Conservation (phyloP, 148 eudicot genomes). For the Rheum nobile region DNA sequence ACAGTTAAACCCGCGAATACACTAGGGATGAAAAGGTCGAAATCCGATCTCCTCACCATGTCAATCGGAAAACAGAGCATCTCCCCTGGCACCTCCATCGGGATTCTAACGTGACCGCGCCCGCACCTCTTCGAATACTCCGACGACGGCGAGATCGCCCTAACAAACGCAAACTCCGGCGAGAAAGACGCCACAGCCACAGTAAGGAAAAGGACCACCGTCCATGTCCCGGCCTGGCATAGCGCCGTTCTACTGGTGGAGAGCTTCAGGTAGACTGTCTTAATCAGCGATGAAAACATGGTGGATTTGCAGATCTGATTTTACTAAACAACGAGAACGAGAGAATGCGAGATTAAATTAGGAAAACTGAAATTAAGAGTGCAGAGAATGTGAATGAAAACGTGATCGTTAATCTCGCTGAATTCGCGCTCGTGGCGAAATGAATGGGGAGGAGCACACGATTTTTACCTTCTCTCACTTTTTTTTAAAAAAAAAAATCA, state of each 20-base stretch:
- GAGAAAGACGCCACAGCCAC: conserved; percentile 19
- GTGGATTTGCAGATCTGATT: not conserved
- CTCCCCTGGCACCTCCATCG: conserved; percentile 28
- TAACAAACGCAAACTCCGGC: conserved; percentile 25
- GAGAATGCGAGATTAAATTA: not conserved
- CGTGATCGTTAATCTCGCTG: not conserved
- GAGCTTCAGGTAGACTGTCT: conserved; percentile 4
- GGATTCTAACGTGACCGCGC: conserved; percentile 16
- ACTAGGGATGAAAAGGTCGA: conserved; percentile 22
- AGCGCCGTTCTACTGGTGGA: not conserved
- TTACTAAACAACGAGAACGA: not conserved
- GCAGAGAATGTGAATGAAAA: not conserved
- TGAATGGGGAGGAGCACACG: not conserved
- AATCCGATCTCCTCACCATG: conserved; percentile 18
- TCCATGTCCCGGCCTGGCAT: conserved; percentile 20
- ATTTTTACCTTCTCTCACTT: not conserved
- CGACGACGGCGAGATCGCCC: conserved; percentile 16
- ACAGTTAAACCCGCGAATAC: conserved; percentile 23
- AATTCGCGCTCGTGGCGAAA: not conserved
- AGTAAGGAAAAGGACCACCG: conserved; percentile 10
- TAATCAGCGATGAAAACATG: conserved; percentile 14
- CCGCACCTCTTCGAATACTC: conserved; percentile 13
- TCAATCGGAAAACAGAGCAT: conserved; percentile 26
- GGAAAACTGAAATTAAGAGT: not conserved
- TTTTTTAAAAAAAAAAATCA: not conserved